Conservation (phyloP, 331 rosid genomes). For the Rhamnella rubrinervis region DNA sequence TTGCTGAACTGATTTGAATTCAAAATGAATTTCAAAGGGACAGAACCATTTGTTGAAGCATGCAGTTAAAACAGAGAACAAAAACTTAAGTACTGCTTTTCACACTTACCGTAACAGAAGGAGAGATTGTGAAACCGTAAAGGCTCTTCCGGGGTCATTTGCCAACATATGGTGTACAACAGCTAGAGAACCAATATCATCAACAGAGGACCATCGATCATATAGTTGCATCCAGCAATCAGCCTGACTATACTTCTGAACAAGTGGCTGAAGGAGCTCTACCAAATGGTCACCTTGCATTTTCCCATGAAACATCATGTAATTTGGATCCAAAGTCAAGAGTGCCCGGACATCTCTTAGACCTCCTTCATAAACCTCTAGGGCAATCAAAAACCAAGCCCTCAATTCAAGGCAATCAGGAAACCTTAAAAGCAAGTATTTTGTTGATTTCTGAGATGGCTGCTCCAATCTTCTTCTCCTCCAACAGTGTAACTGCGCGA, state of each 20-base stretch:
- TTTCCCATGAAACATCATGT: slow-evolving; percentile 71
- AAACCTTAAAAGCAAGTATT: slow-evolving; percentile 68
- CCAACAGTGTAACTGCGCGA: slow-evolving; percentile 54
- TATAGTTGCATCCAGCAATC: slow-evolving; percentile 91
- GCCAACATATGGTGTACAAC: slow-evolving; percentile 86
- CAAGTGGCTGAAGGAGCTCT: slow-evolving; percentile 64
- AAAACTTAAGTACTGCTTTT: neutral
- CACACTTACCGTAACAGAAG: slow-evolving; percentile 63
- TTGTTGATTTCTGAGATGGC: slow-evolving; percentile 77
- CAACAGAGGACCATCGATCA: slow-evolving; percentile 82
- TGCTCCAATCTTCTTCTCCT: slow-evolving; percentile 62
- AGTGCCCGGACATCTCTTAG: slow-evolving; percentile 80
- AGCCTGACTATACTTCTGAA: slow-evolving; percentile 69
- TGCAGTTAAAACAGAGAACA: slow-evolving; percentile 9
- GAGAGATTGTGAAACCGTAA: slow-evolving; percentile 82
- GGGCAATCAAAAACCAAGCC: slow-evolving; percentile 77
- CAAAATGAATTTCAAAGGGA: slow-evolving; percentile 1
- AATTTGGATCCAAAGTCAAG: slow-evolving; percentile 74
- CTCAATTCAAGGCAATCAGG: slow-evolving; percentile 88
- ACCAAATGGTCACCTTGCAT: slow-evolving; percentile 67
- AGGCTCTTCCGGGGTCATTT: slow-evolving; percentile 85
- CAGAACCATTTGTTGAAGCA: neutral
- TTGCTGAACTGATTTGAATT: too few relatives aligned
- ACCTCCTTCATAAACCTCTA: slow-evolving; percentile 74
- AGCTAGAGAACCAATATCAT: slow-evolving; percentile 86